phyloP scores from a whole-genome alignment of 2,329 filamentous ascomycete genomes.

The Botrytis elliptica region DNA sequence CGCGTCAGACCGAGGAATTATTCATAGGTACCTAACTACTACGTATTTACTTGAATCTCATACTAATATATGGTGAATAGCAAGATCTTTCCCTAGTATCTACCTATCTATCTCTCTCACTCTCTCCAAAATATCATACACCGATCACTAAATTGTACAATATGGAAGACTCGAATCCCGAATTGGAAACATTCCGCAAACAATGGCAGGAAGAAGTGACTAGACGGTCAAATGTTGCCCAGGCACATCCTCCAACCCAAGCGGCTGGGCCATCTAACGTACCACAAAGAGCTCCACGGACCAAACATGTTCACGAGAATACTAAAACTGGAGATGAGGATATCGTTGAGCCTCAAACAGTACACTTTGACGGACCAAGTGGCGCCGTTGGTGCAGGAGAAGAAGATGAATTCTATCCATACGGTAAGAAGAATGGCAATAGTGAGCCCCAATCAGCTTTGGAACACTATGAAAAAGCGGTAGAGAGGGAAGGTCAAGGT shows the following conservation, averaged over 20 bases:
- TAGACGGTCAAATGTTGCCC: conserved; percentile 30
- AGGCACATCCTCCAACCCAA: conserved; percentile 21
- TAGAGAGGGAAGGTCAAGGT: conserved; percentile 82
- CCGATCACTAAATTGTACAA: not conserved
- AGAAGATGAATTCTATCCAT: conserved; percentile 8
- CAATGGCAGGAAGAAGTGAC: conserved; percentile 75
- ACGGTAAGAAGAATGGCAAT: conserved; percentile 22
- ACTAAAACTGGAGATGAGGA: conserved; percentile 26
- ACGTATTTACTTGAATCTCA: not conserved
- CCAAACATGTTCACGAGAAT: not conserved
- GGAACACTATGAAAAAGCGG: conserved; percentile 89
- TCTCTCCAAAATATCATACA: not conserved
- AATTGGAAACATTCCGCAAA: conserved; percentile 81
- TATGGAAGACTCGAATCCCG: conserved; percentile 54
- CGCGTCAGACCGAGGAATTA: not conserved
- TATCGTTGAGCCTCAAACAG: conserved; percentile 21
- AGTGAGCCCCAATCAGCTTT: conserved; percentile 71
- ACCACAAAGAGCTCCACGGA: conserved; percentile 27
- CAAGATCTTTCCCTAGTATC: not conserved
- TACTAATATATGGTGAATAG: not conserved
- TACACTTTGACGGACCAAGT: conserved; percentile 24
- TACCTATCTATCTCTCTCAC: not conserved
- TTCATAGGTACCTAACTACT: not conserved
- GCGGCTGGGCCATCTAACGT: conserved; percentile 25
- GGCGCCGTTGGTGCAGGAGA: conserved; percentile 16